Evolutionary conservation across 441 rosid genomes (phyloP).

Genomic region (Erodium trifolium): DNA sequence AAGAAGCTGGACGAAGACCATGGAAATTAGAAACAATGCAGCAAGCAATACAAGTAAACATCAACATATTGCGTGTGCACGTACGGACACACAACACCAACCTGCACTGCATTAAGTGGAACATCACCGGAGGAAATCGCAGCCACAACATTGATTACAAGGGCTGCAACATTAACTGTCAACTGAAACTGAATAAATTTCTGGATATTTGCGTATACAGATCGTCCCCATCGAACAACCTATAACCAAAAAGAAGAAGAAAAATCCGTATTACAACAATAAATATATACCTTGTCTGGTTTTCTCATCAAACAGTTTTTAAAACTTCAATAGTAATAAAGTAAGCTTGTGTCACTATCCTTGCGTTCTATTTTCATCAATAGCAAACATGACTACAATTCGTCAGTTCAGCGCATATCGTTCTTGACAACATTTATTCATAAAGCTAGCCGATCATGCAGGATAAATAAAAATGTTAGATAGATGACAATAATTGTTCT

Average conservation of each 20-base stretch:
- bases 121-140: constrained; percentile 92
- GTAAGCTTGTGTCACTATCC: too few species aligned
- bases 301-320: too few species aligned
- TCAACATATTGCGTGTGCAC: neutral
- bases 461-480: neutral
- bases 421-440: neutral
- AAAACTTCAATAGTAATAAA: too few species aligned
- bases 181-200: constrained; percentile 98
- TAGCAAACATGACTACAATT: too few species aligned
- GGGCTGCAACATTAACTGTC: constrained; percentile 95
- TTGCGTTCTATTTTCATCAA: too few species aligned
- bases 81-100: constrained; percentile 21
- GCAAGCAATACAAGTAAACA: neutral
- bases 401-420: neutral
- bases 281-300: too few species aligned
- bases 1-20: constrained; percentile 52
- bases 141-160: constrained; percentile 82
- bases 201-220: constrained; percentile 96
- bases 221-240: constrained; percentile 98
- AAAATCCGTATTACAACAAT: neutral
- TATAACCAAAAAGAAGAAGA: constrained; percentile 24
- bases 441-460: neutral
- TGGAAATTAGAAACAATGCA: constrained; percentile 5
- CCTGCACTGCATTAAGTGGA: constrained; percentile 97
- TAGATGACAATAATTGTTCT: neutral